phyloP scores from a whole-genome alignment of 2,329 filamentous ascomycete genomes.

The Fusarium luffae region DNA sequence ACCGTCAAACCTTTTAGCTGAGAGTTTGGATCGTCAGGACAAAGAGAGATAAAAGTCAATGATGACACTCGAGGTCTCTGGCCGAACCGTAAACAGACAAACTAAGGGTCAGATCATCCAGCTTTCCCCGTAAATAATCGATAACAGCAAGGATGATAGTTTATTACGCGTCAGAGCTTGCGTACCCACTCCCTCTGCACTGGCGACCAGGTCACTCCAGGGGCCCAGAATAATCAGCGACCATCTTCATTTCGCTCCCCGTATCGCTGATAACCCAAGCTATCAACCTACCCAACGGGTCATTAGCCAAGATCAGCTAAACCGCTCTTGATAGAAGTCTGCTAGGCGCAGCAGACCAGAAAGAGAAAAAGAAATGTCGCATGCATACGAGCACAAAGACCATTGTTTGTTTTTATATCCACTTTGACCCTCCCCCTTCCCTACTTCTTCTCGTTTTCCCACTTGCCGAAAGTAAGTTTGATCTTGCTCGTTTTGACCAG shows the following conservation, averaged over 20 bases:
- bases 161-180: slow-evolving; percentile 23
- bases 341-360: slow-evolving; percentile 8
- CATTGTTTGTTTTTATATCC: slow-evolving; percentile 20
- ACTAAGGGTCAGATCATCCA: not conserved
- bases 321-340: slow-evolving; percentile 4
- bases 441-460: not conserved
- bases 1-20: not conserved
- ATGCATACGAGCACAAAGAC: not conserved
- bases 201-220: not conserved
- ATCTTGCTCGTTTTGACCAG: slow-evolving; percentile 4
- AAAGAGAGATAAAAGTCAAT: not conserved
- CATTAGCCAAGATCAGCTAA: slow-evolving; percentile 1
- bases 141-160: not conserved
- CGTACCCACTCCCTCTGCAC: slow-evolving; percentile 4
- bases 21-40: slow-evolving; percentile 9
- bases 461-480: slow-evolving; percentile 23
- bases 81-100: not conserved
- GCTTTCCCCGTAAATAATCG: slow-evolving; percentile 11
- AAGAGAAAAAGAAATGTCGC: not conserved
- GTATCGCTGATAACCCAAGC: slow-evolving; percentile 17
- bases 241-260: slow-evolving; percentile 29
- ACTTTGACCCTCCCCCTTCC: not conserved
- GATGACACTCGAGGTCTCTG: not conserved
- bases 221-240: slow-evolving; percentile 21
- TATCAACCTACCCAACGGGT: not conserved